Conservation (phyloP, 192 early-diverging fungal genomes). For the Bifiguratus adelaidae region DNA sequence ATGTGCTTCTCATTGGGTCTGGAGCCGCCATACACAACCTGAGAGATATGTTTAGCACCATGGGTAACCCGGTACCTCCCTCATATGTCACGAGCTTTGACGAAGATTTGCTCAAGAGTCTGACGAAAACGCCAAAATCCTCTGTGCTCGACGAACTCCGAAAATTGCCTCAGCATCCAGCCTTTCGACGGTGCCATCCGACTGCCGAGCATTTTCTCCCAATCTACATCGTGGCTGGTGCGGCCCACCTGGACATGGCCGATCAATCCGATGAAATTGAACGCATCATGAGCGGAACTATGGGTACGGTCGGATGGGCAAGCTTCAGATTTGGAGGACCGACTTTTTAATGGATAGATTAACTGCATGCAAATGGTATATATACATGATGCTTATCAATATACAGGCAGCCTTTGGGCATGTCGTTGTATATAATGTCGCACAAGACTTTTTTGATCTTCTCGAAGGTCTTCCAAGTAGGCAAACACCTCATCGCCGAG, state of each 20-base stretch:
- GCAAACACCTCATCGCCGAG: conserved; percentile 14
- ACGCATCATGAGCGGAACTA: conserved; percentile 21
- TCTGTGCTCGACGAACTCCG: too few species aligned
- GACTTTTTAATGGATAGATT: neutral
- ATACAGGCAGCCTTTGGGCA: too few species aligned
- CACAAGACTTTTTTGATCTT: conserved; percentile 21
- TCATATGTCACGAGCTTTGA: conserved; percentile 48
- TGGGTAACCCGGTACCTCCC: conserved; percentile 16
- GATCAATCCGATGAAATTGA: too few species aligned
- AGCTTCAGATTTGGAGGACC: neutral
- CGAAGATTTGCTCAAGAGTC: conserved; percentile 33
- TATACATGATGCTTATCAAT: too few species aligned
- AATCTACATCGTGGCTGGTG: conserved; percentile 54
- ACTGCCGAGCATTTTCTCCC: conserved; percentile 59
- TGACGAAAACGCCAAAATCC: conserved; percentile 14
- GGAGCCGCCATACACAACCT: conserved; percentile 62
- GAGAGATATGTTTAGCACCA: conserved; percentile 26
- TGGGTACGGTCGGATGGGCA: conserved; percentile 17
- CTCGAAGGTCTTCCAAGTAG: conserved; percentile 15
- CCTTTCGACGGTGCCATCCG: conserved; percentile 45
- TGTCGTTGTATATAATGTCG: too few species aligned
- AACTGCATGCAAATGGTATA: neutral
- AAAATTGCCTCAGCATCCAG: conserved; percentile 25
- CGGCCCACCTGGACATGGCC: conserved; percentile 30
- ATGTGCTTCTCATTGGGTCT: conserved; percentile 51